phyloP scores from a whole-genome alignment of 768 basidiomycete genomes.

The Lactarius indigo region DNA sequence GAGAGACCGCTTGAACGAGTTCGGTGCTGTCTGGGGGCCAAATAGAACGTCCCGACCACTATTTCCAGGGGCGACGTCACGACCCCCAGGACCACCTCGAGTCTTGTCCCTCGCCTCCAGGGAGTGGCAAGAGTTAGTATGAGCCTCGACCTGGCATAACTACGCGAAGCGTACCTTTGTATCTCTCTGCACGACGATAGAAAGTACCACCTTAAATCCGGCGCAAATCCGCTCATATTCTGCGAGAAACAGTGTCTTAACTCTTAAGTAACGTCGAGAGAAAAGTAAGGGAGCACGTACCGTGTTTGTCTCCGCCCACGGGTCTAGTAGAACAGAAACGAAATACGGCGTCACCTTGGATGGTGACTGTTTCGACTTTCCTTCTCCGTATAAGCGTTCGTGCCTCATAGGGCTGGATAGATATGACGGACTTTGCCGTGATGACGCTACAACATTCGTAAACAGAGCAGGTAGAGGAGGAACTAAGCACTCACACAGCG shows the following conservation, averaged over 20 bases:
- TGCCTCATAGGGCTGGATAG: conserved; percentile 14
- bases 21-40: conserved; percentile 10
- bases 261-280: background rate
- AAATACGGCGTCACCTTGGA: conserved; percentile 7
- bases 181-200: conserved; percentile 2
- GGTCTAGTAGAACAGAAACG: conserved; percentile 4
- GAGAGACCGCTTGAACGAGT: conserved; percentile 10
- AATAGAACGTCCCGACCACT: background rate
- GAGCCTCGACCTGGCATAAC: background rate
- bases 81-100: background rate
- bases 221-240: conserved; percentile 4
- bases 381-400: conserved; percentile 9
- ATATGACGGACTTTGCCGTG: conserved; percentile 9
- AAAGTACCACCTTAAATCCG: background rate
- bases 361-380: conserved; percentile 6
- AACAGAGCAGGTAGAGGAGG: background rate
- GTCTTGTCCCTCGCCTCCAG: conserved; percentile 5
- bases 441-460: conserved; percentile 2
- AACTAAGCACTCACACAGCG: background rate
- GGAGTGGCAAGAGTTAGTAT: background rate
- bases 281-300: background rate
- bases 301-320: conserved; percentile 13
- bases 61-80: background rate
- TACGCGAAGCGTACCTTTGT: background rate
- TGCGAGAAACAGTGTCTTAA: background rate